These are phyloP conservation scores for Russula griseocarnosa DNA, from an alignment of 768 basidiomycete species.

Conservation along the genomic window DNA sequence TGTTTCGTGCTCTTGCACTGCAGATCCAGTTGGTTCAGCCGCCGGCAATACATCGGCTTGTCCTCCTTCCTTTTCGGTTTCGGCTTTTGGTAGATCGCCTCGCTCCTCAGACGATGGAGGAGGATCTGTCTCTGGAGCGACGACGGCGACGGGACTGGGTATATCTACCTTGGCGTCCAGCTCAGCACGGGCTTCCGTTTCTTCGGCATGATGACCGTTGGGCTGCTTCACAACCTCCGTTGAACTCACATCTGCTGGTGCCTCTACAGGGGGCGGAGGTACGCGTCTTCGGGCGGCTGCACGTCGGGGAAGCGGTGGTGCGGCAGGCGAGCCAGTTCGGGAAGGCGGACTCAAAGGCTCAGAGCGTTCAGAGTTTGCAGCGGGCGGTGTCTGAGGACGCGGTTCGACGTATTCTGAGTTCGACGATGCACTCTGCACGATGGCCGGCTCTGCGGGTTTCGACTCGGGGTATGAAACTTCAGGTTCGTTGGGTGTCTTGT, in stretches of 20 bases:
- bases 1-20: neutral
- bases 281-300: slow-evolving; percentile 52
- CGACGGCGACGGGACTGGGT: neutral
- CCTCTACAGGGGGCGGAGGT: slow-evolving; percentile 9
- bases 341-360: slow-evolving; percentile 21
- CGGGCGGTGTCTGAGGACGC: neutral
- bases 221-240: slow-evolving; percentile 2
- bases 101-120: neutral
- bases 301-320: slow-evolving; percentile 62
- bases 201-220: slow-evolving; percentile 14
- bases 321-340: slow-evolving; percentile 38
- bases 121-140: neutral
- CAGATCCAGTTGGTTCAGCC: neutral
- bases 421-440: neutral
- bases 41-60: neutral
- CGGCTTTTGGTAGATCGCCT: neutral
- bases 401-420: neutral
- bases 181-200: neutral
- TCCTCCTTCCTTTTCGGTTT: neutral
- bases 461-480: neutral
- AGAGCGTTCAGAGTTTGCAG: neutral
- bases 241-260: neutral
- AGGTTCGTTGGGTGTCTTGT: neutral
- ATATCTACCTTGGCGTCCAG: neutral
- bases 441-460: neutral